These are phyloP conservation scores for Euphorbia schlechtendalii DNA, from an alignment of 441 rosid species.

Conservation along the genomic window DNA sequence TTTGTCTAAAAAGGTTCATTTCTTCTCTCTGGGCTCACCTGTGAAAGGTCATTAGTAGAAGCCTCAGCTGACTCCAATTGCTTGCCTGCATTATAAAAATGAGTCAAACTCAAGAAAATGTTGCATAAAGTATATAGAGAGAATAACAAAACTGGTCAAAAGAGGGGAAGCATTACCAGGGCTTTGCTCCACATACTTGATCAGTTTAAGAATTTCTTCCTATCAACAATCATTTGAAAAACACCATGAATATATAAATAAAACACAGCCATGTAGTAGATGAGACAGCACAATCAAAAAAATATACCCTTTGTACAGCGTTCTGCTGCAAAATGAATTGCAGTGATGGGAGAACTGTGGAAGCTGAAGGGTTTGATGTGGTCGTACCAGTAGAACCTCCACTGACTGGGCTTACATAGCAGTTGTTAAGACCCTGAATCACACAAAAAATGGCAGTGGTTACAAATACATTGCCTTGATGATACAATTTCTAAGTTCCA, in stretches of 20 bases:
- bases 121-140: not conserved
- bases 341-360: constrained; percentile 63
- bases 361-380: constrained; percentile 35
- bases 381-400: constrained; percentile 48
- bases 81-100: constrained; percentile 44
- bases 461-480: constrained; percentile 38
- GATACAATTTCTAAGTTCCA: constrained; percentile 34
- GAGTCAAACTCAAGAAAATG: constrained; percentile 17
- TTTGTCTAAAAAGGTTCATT: not conserved
- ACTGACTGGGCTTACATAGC: constrained; percentile 36
- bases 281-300: constrained; percentile 7
- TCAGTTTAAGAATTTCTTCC: constrained; percentile 84
- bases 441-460: constrained; percentile 24
- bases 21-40: constrained; percentile 31
- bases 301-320: constrained; percentile 59
- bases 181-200: constrained; percentile 68
- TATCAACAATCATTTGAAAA: constrained; percentile 32
- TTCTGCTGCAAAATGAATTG: constrained; percentile 85
- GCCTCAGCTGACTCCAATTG: constrained; percentile 47
- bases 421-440: constrained; percentile 61
- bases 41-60: constrained; percentile 47
- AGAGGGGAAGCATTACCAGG: constrained; percentile 47
- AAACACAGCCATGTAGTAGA: not conserved
- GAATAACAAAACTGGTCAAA: constrained; percentile 4
- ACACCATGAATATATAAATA: not conserved